phyloP scores from a whole-genome alignment of 2,329 filamentous ascomycete species.

The Fusarium chaquense region DNA sequence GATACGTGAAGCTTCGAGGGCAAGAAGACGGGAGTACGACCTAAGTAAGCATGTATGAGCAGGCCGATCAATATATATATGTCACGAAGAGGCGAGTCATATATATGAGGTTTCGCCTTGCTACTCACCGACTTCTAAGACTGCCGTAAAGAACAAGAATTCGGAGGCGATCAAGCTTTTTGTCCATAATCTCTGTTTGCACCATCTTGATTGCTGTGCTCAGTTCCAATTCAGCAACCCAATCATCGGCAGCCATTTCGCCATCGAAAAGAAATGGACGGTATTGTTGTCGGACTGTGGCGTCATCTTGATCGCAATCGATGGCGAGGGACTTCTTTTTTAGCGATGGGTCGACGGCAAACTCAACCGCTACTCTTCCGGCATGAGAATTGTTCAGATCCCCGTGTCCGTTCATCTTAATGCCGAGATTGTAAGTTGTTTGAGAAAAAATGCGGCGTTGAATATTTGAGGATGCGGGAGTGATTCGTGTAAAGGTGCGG shows the following conservation, averaged over 20 bases:
- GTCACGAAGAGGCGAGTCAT: no score
- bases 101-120: no score
- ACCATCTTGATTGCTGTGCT: slow-evolving; percentile 6
- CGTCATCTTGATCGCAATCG: neutral
- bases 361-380: neutral
- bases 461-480: fast-evolving
- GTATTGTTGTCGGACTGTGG: neutral
- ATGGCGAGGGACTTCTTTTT: neutral
- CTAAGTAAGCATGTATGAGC: no score
- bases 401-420: neutral
- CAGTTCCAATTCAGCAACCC: neutral
- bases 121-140: slow-evolving; percentile 2
- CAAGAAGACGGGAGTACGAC: neutral
- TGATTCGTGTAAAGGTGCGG: neutral
- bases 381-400: slow-evolving; percentile 9
- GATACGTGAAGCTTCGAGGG: neutral
- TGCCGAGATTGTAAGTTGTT: neutral
- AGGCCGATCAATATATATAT: no score
- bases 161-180: neutral
- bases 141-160: slow-evolving; percentile 10
- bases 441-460: neutral
- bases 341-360: neutral
- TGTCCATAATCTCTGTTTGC: neutral
- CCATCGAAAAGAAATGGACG: neutral
- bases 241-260: neutral